Evolutionary conservation across 371 early-diverging fungal species (phyloP).

Genomic region (Rhizopus sp.): DNA sequence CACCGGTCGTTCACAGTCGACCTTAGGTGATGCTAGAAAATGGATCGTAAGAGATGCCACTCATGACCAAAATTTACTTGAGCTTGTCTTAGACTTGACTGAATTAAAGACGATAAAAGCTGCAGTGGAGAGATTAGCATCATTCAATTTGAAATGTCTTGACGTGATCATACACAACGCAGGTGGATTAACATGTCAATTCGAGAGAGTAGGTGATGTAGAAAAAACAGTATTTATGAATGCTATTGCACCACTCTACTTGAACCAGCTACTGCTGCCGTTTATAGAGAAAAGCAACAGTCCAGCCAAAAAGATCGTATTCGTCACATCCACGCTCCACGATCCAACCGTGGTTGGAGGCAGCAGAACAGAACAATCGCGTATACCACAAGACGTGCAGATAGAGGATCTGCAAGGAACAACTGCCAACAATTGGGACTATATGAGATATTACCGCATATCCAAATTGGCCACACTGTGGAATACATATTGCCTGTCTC

Average conservation of each 20-base stretch:
- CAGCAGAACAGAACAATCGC: not conserved
- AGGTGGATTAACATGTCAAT: conserved; percentile 17
- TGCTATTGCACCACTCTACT: conserved; percentile 39
- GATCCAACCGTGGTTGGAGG: conserved; percentile 33
- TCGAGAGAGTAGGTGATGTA: conserved; percentile 13
- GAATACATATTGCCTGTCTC: conserved; percentile 19
- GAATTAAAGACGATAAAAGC: conserved; percentile 26
- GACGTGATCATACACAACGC: conserved; percentile 44
- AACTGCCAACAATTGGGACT: conserved; percentile 21
- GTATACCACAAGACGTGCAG: conserved; percentile 20
- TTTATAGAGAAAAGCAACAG: conserved; percentile 18
- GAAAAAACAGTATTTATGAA: conserved; percentile 42
- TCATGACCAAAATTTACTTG: conserved; percentile 11
- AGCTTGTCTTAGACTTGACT: conserved; percentile 26
- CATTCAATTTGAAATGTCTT: conserved; percentile 21
- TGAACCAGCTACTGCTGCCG: conserved; percentile 29
- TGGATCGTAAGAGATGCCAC: conserved; percentile 15
- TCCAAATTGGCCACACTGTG: conserved; percentile 36
- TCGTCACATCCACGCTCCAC: conserved; percentile 41
- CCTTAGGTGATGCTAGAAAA: conserved; percentile 17
- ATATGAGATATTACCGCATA: conserved; percentile 39
- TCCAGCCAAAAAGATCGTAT: conserved; percentile 27
- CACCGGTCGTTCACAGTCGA: conserved; percentile 31
- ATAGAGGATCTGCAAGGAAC: conserved; percentile 30
- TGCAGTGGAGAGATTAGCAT: conserved; percentile 19